Evolutionary conservation across 352 stramenopile species (phyloP).

Genomic region (Phytophthora cryptogea): DNA sequence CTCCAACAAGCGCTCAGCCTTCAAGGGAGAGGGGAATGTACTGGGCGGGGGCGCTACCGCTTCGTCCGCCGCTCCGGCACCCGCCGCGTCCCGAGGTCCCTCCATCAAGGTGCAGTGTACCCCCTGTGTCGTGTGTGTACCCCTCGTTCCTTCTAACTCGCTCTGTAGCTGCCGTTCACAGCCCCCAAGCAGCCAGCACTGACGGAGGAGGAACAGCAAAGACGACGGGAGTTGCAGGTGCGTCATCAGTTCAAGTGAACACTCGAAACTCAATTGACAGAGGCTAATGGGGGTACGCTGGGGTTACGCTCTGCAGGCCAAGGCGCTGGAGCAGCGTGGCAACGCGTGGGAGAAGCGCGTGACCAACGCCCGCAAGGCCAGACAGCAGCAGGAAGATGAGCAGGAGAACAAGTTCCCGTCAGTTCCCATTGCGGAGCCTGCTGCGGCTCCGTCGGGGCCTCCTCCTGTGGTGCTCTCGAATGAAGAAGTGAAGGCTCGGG

Average conservation of each 20-base stretch:
- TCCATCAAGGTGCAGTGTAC: slow-evolving; percentile 34
- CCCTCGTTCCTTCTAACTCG: slow-evolving; percentile 2
- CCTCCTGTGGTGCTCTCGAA: slow-evolving; percentile 48
- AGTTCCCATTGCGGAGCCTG: slow-evolving; percentile 12
- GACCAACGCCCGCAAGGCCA: slow-evolving; percentile 50
- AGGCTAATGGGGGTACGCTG: background rate
- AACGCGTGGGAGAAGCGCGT: slow-evolving; percentile 79
- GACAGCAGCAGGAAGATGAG: slow-evolving; percentile 59
- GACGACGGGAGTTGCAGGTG: slow-evolving; percentile 68
- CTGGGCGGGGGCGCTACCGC: slow-evolving; percentile 38
- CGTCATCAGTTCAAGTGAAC: background rate
- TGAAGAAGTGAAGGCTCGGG: slow-evolving; percentile 67
- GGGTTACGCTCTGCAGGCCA: slow-evolving; percentile 31
- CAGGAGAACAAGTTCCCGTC: slow-evolving; percentile 46
- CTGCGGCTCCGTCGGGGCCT: slow-evolving; percentile 4
- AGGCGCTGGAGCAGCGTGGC: slow-evolving; percentile 59
- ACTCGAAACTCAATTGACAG: too few relatives aligned
- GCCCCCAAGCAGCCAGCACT: slow-evolving; percentile 43
- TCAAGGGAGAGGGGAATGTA: slow-evolving; percentile 70
- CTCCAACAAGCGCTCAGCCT: slow-evolving; percentile 69
- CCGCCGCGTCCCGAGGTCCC: slow-evolving; percentile 14
- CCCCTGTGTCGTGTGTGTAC: background rate
- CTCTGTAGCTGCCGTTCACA: slow-evolving; percentile 43
- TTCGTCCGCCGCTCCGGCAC: slow-evolving; percentile 2
- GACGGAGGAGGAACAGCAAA: slow-evolving; percentile 58